Evolutionary conservation across 2,329 filamentous ascomycete genomes (phyloP).

Genomic region (Colletotrichum endophyticum): DNA sequence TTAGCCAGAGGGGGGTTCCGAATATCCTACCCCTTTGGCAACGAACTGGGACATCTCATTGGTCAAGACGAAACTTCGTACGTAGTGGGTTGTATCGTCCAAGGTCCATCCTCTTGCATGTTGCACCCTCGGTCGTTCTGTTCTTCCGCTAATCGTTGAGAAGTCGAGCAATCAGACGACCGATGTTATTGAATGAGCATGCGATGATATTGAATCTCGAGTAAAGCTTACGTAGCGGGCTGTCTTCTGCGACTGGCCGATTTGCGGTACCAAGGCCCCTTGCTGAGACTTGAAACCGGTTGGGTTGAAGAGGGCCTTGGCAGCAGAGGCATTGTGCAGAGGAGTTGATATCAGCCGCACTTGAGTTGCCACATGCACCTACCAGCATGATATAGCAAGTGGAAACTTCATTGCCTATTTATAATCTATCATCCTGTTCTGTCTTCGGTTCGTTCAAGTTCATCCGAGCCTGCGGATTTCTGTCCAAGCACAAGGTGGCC

Average conservation of each 20-base stretch:
- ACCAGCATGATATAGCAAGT: fast-evolving
- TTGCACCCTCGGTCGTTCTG: not conserved
- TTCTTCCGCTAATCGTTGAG: not conserved
- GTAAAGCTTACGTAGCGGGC: fast-evolving
- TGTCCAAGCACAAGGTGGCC: fast-evolving
- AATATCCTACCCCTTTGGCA: too few species aligned
- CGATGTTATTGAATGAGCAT: not conserved
- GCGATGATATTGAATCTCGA: not conserved
- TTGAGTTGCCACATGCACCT: not conserved
- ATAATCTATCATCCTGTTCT: not conserved
- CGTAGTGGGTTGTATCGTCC: not conserved
- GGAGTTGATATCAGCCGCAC: not conserved
- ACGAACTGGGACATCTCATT: not conserved
- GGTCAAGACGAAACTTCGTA: not conserved
- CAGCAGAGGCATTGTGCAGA: not conserved
- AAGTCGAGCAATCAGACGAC: not conserved
- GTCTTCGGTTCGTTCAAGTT: not conserved
- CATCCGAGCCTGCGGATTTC: fast-evolving
- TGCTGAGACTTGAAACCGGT: not conserved
- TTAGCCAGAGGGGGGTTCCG: too few species aligned
- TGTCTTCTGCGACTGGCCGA: not conserved
- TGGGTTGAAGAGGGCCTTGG: not conserved
- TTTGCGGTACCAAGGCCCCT: fast-evolving
- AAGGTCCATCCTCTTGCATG: not conserved
- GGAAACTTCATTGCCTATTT: fast-evolving